These are phyloP conservation scores for Apophysomyces variabilis DNA, from an alignment of 371 early-diverging fungal genomes.

Conservation along the genomic window DNA sequence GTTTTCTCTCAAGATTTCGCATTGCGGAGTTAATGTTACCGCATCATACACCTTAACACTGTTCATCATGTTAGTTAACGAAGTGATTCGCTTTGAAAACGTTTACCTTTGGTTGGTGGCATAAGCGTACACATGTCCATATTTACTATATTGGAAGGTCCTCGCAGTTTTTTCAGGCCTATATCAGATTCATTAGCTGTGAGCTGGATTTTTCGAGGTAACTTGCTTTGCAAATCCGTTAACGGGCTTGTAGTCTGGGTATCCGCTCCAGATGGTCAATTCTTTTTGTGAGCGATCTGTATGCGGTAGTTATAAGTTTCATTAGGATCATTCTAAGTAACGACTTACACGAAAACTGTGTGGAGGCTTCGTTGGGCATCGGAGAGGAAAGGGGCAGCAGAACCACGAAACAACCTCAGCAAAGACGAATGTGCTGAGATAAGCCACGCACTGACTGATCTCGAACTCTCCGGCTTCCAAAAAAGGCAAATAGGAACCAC, in stretches of 20 bases:
- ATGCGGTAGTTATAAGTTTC: neutral
- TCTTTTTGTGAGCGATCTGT: conserved; percentile 72
- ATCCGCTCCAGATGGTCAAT: conserved; percentile 65
- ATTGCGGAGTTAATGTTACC: conserved; percentile 59
- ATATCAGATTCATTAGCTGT: neutral
- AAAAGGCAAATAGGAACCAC: too few relatives aligned
- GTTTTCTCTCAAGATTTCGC: conserved; percentile 67
- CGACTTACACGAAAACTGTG: conserved; percentile 62
- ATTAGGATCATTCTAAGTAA: neutral
- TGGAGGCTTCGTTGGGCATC: conserved; percentile 23
- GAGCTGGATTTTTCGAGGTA: neutral
- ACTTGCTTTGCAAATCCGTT: conserved; percentile 57
- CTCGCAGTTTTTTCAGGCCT: conserved; percentile 69
- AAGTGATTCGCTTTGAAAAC: neutral
- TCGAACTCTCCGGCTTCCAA: too few relatives aligned
- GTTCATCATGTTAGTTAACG: conserved; percentile 2
- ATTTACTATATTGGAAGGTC: conserved; percentile 81
- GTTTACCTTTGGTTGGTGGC: conserved; percentile 68
- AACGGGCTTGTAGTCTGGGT: conserved; percentile 58
- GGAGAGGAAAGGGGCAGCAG: conserved; percentile 10
- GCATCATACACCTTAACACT: conserved; percentile 82
- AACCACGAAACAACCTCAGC: neutral
- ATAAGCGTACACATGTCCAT: conserved; percentile 83
- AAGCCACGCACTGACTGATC: conserved; percentile 5
- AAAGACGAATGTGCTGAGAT: neutral